Evolutionary conservation across 2,329 filamentous ascomycete species (phyloP).

Genomic region (Hymenoscyphus fructigenus): DNA sequence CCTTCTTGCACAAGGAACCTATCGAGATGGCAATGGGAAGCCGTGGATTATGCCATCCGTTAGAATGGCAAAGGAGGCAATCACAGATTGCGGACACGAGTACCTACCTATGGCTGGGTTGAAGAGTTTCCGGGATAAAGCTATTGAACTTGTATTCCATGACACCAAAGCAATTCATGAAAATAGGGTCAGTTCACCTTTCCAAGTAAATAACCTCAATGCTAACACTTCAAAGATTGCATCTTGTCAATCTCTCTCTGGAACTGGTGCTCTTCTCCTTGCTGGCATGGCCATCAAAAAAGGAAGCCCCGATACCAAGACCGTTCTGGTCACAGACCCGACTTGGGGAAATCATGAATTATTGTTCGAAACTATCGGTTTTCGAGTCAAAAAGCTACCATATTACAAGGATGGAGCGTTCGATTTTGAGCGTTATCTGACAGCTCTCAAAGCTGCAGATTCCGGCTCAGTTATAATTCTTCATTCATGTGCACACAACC

Average conservation of each 20-base stretch:
- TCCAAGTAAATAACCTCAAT: not conserved
- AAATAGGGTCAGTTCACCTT: constrained; percentile 30
- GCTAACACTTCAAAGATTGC: constrained; percentile 31
- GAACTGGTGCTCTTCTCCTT: constrained; percentile 43
- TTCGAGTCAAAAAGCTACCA: constrained; percentile 36
- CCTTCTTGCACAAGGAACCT: constrained; percentile 42
- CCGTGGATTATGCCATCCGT: constrained; percentile 44
- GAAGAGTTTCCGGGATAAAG: constrained; percentile 36
- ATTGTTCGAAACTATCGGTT: constrained; percentile 39
- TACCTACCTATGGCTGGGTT: constrained; percentile 41
- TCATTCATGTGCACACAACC: constrained; percentile 46
- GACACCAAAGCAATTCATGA: constrained; percentile 32
- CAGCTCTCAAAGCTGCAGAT: constrained; percentile 33
- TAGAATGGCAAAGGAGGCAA: constrained; percentile 27
- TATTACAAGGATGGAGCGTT: constrained; percentile 40
- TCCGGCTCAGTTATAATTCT: constrained; percentile 37
- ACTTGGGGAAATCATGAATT: constrained; percentile 45
- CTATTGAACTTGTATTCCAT: constrained; percentile 37
- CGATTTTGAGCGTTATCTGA: constrained; percentile 37
- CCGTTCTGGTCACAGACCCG: constrained; percentile 42
- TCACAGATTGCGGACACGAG: constrained; percentile 35
- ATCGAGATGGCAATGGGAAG: constrained; percentile 41
- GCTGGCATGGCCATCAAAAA: constrained; percentile 37
- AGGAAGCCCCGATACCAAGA: constrained; percentile 26
- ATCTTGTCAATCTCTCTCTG: constrained; percentile 42